A percentile compares a stretch with the other conserved stretches of the same genome.
Evolutionary conservation across 2,329 filamentous ascomycete genomes (phyloP).

Genomic region (Dactylella cylindrospora): DNA sequence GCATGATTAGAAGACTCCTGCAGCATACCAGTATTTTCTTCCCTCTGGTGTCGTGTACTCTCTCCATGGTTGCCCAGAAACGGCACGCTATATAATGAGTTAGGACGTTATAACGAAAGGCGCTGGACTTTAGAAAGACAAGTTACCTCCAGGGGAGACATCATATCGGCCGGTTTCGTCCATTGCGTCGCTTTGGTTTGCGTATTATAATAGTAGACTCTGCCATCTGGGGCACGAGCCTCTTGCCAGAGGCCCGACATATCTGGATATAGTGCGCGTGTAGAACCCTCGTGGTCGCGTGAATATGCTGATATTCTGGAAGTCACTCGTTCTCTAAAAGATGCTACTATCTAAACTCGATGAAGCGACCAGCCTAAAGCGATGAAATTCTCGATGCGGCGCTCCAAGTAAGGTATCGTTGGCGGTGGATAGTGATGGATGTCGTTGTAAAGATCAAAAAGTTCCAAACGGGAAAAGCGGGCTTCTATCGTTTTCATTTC

Average conservation of each 20-base stretch:
- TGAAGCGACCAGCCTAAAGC: too few relatives aligned
- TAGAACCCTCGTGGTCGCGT: constrained; percentile 19
- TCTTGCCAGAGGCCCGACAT: constrained; percentile 72
- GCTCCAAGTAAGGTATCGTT: too few relatives aligned
- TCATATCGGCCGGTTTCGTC: constrained; percentile 88
- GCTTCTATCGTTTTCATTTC: constrained; percentile 6
- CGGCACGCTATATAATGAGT: constrained; percentile 63
- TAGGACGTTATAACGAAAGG: constrained; percentile 1
- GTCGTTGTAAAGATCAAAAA: constrained; percentile 30
- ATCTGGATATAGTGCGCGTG: constrained; percentile 48
- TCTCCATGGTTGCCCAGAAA: constrained; percentile 84
- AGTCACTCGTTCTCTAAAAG: too few relatives aligned
- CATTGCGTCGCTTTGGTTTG: constrained; percentile 86
- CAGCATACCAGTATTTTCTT: constrained; percentile 74
- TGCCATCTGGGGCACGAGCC: constrained; percentile 76
- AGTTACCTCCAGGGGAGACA: constrained; percentile 75
- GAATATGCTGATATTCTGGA: too few relatives aligned
- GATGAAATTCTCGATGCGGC: too few relatives aligned
- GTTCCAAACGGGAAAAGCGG: constrained; percentile 17
- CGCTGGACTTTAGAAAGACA: constrained; percentile 37
- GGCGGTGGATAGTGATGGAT: too few relatives aligned
- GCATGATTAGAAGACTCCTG: too few relatives aligned
- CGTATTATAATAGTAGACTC: constrained; percentile 87
- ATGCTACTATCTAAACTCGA: too few relatives aligned
- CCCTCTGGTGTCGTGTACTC: constrained; percentile 86